Conservation (phyloP, 2,329 filamentous ascomycete genomes). For the Phymatotrichopsis omnivora region DNA sequence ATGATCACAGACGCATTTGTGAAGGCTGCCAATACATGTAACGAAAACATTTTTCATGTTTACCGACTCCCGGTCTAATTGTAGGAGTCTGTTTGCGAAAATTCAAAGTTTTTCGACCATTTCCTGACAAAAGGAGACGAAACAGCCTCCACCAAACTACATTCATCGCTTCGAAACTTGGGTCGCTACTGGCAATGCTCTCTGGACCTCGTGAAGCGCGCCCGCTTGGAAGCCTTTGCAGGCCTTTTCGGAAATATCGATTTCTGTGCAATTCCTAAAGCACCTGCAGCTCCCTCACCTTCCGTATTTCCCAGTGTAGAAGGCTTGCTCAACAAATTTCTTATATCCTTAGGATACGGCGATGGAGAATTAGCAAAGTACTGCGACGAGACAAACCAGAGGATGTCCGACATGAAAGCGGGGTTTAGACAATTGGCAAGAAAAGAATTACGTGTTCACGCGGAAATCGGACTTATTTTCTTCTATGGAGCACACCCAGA, state of each 20-base stretch:
- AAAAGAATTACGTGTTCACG: not conserved
- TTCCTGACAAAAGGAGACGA: not conserved
- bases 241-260: not conserved
- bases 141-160: not conserved
- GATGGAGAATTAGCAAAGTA: not conserved
- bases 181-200: conserved; percentile 3
- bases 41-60: no score
- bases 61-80: no score
- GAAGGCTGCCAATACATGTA: no score
- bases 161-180: not conserved
- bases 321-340: not conserved
- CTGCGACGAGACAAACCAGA: not conserved
- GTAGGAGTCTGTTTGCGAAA: no score
- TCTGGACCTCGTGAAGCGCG: not conserved
- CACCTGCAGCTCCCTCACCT: not conserved
- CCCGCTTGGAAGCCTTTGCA: not conserved
- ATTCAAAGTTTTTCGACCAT: not conserved
- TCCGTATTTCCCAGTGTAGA: not conserved
- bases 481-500: not conserved
- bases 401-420: not conserved
- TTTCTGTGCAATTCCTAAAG: not conserved
- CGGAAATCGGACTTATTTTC: conserved; percentile 1
- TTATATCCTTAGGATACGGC: not conserved
- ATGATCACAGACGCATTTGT: no score
- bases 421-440: not conserved